phyloP scores from a whole-genome alignment of 176 grass and related monocot genomes.

The Lolium multiflorum region DNA sequence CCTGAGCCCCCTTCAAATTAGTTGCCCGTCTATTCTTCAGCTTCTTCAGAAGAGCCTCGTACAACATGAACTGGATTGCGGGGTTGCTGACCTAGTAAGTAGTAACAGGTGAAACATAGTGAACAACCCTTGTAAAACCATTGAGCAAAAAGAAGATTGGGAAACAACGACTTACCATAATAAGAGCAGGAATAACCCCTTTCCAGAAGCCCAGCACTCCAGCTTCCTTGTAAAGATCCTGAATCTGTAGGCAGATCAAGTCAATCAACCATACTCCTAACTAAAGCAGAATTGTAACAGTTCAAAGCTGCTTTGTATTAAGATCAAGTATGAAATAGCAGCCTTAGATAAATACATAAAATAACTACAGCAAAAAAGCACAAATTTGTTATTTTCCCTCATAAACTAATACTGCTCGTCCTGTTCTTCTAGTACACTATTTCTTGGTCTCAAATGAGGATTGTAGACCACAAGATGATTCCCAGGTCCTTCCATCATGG shows the following conservation, averaged over 20 bases:
- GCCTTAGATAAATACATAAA: background rate
- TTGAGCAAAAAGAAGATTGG: slow-evolving; percentile 15
- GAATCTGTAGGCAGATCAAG: slow-evolving; percentile 59
- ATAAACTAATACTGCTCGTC: slow-evolving; percentile 23
- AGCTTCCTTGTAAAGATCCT: slow-evolving; percentile 91
- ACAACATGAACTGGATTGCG: slow-evolving; percentile 97
- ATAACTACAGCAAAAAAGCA: background rate
- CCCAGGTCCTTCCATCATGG: background rate
- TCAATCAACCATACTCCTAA: slow-evolving; percentile 29
- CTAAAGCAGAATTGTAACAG: background rate
- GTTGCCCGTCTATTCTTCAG: slow-evolving; percentile 75
- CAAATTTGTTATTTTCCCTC: background rate
- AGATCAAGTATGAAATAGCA: background rate
- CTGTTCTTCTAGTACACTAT: slow-evolving; percentile 19
- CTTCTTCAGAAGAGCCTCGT: slow-evolving; percentile 94
- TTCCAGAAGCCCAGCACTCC: slow-evolving; percentile 94
- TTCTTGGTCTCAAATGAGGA: slow-evolving; percentile 11
- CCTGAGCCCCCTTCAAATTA: slow-evolving; percentile 85
- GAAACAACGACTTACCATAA: slow-evolving; percentile 71
- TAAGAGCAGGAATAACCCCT: slow-evolving; percentile 86
- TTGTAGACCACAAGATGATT: background rate
- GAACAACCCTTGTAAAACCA: slow-evolving; percentile 17
- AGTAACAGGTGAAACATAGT: slow-evolving; percentile 38
- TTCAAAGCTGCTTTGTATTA: background rate
- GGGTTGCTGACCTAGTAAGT: slow-evolving; percentile 91